Evolutionary conservation across 2,329 filamentous ascomycete genomes (phyloP).

Genomic region (Ilyonectria destructans): DNA sequence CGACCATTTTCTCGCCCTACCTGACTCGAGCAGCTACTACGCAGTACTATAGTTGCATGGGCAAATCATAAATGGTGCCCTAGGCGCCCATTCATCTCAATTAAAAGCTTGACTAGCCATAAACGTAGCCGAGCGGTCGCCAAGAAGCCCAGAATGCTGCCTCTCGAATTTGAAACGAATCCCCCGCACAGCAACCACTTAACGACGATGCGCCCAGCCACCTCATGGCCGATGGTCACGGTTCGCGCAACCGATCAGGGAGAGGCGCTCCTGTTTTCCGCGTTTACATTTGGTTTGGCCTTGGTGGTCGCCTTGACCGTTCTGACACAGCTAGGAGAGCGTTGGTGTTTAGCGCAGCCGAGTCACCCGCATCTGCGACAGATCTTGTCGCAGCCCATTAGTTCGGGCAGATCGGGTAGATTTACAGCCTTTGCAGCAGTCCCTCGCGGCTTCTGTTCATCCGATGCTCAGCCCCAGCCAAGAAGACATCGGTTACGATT

Average conservation of each 20-base stretch:
- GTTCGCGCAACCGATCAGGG: not conserved
- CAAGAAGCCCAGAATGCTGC: constrained; percentile 15
- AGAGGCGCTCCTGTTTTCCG: constrained; percentile 14
- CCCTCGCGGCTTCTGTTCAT: constrained; percentile 21
- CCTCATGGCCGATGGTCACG: not conserved
- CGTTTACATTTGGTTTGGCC: constrained; percentile 24
- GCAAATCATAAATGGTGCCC: constrained; percentile 2
- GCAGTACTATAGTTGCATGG: not conserved
- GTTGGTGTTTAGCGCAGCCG: constrained; percentile 19
- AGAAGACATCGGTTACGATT: constrained; percentile 32
- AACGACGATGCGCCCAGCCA: constrained; percentile 16
- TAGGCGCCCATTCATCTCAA: constrained; percentile 15
- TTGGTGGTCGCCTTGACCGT: constrained; percentile 15
- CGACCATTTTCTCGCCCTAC: not conserved
- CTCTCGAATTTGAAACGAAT: constrained; percentile 26
- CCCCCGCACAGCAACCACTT: constrained; percentile 25
- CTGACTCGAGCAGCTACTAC: not conserved
- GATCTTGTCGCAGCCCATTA: constrained; percentile 19
- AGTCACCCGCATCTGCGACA: constrained; percentile 23
- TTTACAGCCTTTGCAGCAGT: constrained; percentile 8
- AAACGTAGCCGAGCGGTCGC: not conserved
- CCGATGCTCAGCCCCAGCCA: constrained; percentile 30
- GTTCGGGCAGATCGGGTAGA: constrained; percentile 24
- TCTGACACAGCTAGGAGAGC: constrained; percentile 19
- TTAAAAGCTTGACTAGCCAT: constrained; percentile 10